phyloP scores from a whole-genome alignment of 2,329 filamentous ascomycete species.

The Aspergillus sp. region DNA sequence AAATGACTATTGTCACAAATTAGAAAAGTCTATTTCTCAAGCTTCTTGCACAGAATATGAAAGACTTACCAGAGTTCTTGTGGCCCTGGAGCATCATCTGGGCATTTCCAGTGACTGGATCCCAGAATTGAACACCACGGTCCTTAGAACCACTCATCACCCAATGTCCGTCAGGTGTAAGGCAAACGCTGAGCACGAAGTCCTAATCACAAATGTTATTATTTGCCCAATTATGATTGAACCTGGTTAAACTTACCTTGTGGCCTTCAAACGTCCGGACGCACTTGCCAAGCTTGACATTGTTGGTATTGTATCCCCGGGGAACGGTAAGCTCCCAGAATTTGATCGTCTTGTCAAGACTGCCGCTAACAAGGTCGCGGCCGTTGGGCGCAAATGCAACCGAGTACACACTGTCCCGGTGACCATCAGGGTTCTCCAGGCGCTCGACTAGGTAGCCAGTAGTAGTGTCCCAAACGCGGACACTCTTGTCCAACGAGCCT shows the following conservation, averaged over 20 bases:
- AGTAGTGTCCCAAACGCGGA: constrained; percentile 90
- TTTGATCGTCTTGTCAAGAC: constrained; percentile 96
- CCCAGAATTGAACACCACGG: constrained; percentile 96
- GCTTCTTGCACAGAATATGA: background rate
- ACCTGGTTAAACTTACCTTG: constrained; percentile 51
- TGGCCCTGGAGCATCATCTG: constrained; percentile 98
- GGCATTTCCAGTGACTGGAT: constrained; percentile 82
- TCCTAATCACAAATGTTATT: constrained; percentile 49
- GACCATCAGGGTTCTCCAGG: constrained; percentile 83
- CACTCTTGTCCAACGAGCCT: constrained; percentile 93
- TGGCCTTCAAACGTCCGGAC: constrained; percentile 96
- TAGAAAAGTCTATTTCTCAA: constrained; percentile 4
- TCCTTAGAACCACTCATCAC: constrained; percentile 97
- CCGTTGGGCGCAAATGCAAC: constrained; percentile 94
- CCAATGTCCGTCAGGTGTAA: constrained; percentile 91
- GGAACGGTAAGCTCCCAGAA: constrained; percentile 89
- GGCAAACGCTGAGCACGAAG: constrained; percentile 90
- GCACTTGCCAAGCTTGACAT: constrained; percentile 79
- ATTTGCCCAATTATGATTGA: background rate
- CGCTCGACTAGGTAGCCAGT: constrained; percentile 81
- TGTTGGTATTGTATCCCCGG: constrained; percentile 57
- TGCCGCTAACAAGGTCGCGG: constrained; percentile 86
- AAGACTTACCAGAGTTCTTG: constrained; percentile 71
- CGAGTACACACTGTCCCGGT: constrained; percentile 94
- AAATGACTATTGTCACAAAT: constrained; percentile 59